Evolutionary conservation across 2,329 filamentous ascomycete genomes (phyloP).

Genomic region (Nothophoma quercina): DNA sequence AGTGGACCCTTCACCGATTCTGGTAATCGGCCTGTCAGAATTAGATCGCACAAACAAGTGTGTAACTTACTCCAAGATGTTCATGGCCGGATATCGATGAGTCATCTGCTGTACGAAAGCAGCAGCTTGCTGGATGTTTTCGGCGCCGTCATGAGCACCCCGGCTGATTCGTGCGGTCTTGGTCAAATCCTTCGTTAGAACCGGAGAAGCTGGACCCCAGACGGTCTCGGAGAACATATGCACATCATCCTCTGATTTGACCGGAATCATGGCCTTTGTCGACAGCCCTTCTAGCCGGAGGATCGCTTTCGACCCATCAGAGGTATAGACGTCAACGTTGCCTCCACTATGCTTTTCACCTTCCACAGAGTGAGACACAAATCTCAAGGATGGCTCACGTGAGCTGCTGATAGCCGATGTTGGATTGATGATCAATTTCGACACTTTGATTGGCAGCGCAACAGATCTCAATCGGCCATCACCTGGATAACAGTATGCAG

Average conservation of each 20-base stretch:
- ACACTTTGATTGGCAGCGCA: conserved; percentile 16
- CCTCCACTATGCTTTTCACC: background rate
- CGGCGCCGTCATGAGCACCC: no score
- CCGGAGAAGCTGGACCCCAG: conserved; percentile 6
- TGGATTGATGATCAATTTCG: background rate
- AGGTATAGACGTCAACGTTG: background rate
- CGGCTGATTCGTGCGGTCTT: no score
- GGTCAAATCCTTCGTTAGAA: background rate
- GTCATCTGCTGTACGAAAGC: background rate
- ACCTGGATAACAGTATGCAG: conserved; percentile 39
- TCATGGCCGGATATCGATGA: conserved; percentile 7
- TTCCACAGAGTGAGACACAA: background rate
- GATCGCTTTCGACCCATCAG: background rate
- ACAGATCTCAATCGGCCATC: conserved; percentile 30
- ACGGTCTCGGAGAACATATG: conserved; percentile 18
- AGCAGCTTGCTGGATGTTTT: background rate
- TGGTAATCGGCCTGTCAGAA: conserved; percentile 4
- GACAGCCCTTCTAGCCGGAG: conserved; percentile 16
- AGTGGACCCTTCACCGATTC: conserved; percentile 12
- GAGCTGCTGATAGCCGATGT: conserved; percentile 9
- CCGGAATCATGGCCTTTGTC: conserved; percentile 3
- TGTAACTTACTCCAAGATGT: conserved; percentile 1
- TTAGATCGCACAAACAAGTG: no score
- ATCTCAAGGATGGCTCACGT: background rate
- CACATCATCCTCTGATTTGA: conserved; percentile 6